Base-by-base conservation (phyloP, 306 rosid species). In the Parietaria judaica region DNA sequence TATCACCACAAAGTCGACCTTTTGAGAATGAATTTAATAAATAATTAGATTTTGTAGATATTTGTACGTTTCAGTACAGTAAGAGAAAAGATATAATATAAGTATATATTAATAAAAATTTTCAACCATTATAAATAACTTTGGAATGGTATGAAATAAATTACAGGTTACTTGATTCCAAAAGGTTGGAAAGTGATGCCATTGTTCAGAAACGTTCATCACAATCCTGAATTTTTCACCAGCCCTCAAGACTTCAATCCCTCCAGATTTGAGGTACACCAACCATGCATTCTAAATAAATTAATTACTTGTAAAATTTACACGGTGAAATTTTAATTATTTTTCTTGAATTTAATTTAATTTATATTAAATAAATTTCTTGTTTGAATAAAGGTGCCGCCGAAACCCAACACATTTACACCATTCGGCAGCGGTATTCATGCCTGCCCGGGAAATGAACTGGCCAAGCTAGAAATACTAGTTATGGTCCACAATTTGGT, bases 101-200 rank as follows among this genome's bases (percentile, higher is more conserved):
- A 5, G 7, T 41, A 41, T 41, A 41, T 5, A 41, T 41, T 41
- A 5, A 41, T 8, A 5, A 41, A 41, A 5, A 1, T 41, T 41
- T 1, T 0, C 45, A 8, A 41, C 45, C 6, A 41, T 41, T 3
- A 5, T 8, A 5, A 60, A 64, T 56, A 46, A 64, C 56, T n/a
- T 51, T 37, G 60, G 58, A 72, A 59, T 51, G 34, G 49, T 78
- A 41, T 41, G 45, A 41, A 41, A 41, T 23, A 23, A 23, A 73
- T 46, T 56, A 70, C 94, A 92, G 98, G 96, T 14, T 82, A 80
- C 77, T 61, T 88, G 48, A 92, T 92, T 63, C 96, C 98, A 23
- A 86, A 88, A 73, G 98, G 98, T 37, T 92, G 96, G 98, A 92
- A 86, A 70, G 98, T 85, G 67, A 83, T 92, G 95, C 99, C 99